Base-by-base conservation (phyloP, 1,284 basidiomycete genomes). In the Taiwanofungus camphoratus region DNA sequence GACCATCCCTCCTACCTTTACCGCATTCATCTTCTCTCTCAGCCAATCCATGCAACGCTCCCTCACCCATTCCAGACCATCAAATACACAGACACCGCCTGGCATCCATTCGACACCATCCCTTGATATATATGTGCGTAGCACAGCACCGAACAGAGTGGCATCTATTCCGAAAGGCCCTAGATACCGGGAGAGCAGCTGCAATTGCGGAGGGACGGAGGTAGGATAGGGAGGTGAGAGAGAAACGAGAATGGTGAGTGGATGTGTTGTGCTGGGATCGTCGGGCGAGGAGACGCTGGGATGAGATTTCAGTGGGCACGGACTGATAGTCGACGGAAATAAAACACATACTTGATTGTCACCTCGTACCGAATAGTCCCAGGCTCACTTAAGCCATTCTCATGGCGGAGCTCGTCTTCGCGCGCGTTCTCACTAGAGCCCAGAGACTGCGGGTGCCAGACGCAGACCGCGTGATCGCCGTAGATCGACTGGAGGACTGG, bases 401-500 rank as follows among this genome's bases (percentile, higher is more conserved):
- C 44, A 11, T 37, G 34, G 52, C 45, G 20, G 46, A 39, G 20
- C 49, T 43, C 47, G 52, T 51, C 8, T 60, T 49, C 39, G 55
- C 55, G 11, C 50, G 59, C 45, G 55, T 55, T 44, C 41, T 5
- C 48, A 44, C 8, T 48, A 48, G 32, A 41, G 16, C 1, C 36
- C 0, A 38, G 42, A 7, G 30, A 39, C 2, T 45, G n/a, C 38
- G 68, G 64, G 42, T 62, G 66, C 76, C 78, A 86, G 20, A 78
- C 57, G 15, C 65, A 68, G 22, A 92, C 68, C 5, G 80, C 67
- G 21, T 75, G 67, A 12, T 84, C 77, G 23, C 87, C 86, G 56
- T 92, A 93, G 57, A 94, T 94, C 12, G 88, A 87, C 54, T 81
- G 78, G 5, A 94, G 70, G 13, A 88, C 88, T 86, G 59, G 33